Conservation (phyloP, 345 rosid genomes). For the Eucalyptus cloeziana region DNA sequence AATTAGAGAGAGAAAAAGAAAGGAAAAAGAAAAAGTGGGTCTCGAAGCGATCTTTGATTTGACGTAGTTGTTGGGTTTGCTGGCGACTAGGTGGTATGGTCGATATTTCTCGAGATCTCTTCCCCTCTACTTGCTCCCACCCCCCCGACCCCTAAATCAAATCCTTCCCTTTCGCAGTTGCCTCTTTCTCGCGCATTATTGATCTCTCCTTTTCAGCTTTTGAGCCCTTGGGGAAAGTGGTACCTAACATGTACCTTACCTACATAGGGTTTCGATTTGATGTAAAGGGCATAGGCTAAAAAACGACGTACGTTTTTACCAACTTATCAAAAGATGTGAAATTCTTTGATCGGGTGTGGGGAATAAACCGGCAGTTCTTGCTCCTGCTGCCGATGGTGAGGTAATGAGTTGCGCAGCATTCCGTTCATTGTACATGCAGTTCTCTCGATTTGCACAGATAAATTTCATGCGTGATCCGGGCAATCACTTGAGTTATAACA, state of each 20-base stretch:
- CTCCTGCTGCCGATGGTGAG: neutral
- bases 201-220: neutral
- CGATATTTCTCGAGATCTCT: neutral
- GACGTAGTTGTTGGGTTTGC: slow-evolving; percentile 13
- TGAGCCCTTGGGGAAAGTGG: neutral
- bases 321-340: neutral
- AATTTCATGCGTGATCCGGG: neutral
- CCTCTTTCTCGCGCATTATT: neutral
- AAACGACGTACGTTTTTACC: neutral
- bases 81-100: slow-evolving; percentile 2
- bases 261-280: neutral
- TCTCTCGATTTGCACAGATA: neutral
- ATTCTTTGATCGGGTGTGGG: neutral
- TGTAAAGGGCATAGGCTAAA: neutral
- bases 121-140: neutral
- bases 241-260: neutral
- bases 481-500: neutral
- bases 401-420: neutral
- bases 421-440: neutral
- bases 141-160: neutral
- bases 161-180: neutral
- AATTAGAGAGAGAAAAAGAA: neutral
- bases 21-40: neutral
- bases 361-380: neutral
- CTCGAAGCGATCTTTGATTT: slow-evolving; percentile 30